A percentile compares a stretch with the other conserved stretches of the same genome.
Evolutionary conservation across 2,329 filamentous ascomycete genomes (phyloP).

Genomic region (Verruconis gallopava): DNA sequence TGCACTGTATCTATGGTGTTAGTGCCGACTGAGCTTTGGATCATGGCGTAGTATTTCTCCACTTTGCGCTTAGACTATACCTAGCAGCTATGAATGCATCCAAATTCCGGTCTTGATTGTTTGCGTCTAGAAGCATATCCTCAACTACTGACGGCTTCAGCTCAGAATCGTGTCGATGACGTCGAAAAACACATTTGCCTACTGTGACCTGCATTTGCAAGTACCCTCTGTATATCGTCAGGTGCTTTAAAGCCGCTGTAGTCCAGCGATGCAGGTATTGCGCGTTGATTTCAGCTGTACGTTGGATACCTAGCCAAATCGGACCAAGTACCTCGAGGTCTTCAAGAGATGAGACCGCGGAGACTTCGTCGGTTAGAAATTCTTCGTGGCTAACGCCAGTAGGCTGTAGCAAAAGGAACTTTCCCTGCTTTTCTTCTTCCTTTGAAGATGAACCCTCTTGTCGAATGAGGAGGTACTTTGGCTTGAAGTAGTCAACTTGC

Average conservation of each 20-base stretch:
- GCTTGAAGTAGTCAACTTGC: background rate
- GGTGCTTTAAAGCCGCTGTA: background rate
- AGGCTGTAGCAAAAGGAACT: too few relatives aligned
- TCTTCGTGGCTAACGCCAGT: too few relatives aligned
- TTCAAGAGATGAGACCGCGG: background rate
- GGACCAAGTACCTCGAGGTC: background rate
- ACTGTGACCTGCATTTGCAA: constrained; percentile 4
- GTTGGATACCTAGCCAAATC: background rate
- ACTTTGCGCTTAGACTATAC: too few relatives aligned
- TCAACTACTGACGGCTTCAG: background rate
- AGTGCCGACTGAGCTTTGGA: too few relatives aligned
- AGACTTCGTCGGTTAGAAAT: background rate
- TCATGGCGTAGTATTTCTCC: too few relatives aligned
- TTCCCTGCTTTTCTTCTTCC: too few relatives aligned
- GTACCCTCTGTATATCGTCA: constrained; percentile 1
- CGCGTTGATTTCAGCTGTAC: background rate
- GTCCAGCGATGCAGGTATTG: constrained; percentile 5
- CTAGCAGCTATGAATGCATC: constrained; percentile 1
- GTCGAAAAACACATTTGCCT: constrained; percentile 3
- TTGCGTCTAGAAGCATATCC: constrained; percentile 1
- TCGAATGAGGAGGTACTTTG: background rate
- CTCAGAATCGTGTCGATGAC: background rate
- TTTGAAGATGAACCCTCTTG: too few relatives aligned
- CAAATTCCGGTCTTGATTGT: background rate
- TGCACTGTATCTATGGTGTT: background rate